A percentile compares a stretch with the other conserved stretches of the same genome.
phyloP scores from a whole-genome alignment of 768 basidiomycete genomes.

The Jaapia argillacea region DNA sequence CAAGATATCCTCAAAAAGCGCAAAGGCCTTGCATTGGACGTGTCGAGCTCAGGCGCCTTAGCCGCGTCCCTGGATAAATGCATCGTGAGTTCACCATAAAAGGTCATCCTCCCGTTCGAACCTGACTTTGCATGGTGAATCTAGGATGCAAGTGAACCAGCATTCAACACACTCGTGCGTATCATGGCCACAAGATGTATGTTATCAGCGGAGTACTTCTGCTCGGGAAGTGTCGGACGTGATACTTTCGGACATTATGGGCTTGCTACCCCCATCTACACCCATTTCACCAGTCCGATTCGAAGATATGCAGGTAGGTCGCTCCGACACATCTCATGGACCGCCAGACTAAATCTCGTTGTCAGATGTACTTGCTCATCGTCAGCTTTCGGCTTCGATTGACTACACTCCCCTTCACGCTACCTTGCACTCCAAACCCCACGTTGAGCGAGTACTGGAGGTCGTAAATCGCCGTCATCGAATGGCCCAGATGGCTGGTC shows the following conservation, averaged over 20 bases:
- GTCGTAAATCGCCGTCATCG: conserved; percentile 88
- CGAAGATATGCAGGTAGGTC: conserved; percentile 81
- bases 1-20: conserved; percentile 87
- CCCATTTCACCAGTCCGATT: conserved; percentile 97
- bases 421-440: conserved; percentile 76
- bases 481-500: conserved; percentile 95
- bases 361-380: conserved; percentile 84
- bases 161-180: conserved; percentile 95
- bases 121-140: conserved; percentile 4
- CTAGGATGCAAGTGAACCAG: conserved; percentile 74
- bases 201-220: conserved; percentile 97
- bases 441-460: conserved; percentile 80
- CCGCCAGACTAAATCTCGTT: background rate
- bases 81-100: conserved; percentile 40
- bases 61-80: conserved; percentile 85
- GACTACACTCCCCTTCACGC: conserved; percentile 76
- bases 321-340: background rate
- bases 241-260: conserved; percentile 97
- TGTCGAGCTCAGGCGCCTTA: conserved; percentile 83
- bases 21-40: conserved; percentile 75
- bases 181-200: conserved; percentile 99
- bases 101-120: background rate
- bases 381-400: conserved; percentile 88
- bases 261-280: conserved; percentile 94
- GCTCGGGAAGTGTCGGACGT: conserved; percentile 84